Base-by-base conservation (phyloP, 2,329 filamentous ascomycete genomes). In the Phaeoacremonium minimum region DNA sequence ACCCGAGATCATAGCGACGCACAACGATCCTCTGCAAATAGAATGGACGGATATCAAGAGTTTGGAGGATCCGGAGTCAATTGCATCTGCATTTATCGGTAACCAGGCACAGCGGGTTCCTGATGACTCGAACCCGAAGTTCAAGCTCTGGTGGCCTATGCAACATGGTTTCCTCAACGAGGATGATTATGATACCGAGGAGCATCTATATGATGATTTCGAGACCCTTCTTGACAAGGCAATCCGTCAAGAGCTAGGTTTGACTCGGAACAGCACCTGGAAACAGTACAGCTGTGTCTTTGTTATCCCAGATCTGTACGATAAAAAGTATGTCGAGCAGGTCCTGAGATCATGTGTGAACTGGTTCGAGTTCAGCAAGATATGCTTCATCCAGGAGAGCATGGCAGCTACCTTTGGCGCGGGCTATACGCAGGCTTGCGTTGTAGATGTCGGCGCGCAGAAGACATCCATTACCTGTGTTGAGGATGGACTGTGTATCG, bases 391-490 rank as follows among this genome's bases (percentile, higher is more conserved):
- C 41, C 93, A 98, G 59, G 93, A 98, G 64, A 95, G 89, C 53
- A 78, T 97, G 54, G 90, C 91, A 1, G 91, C 90, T 4, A 93
- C 89, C 0, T 98, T 95, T 57, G 93, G 93, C 11, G 93, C 91
- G 4, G 93, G 93, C 7, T 96, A 94, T 54, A 94, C 90, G 1
- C 88, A 87, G 44, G 86, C 88, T 15, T 98, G 93, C 50, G 89
- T 98, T 38, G 89, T 98, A 9, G 93, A 98, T 56, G 85, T 98
- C 38, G 93, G 93, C 11, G 91, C 93, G 1, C 89, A 97, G 57
- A 98, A 98, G 72, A 97, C 93, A 2, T 95, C 93, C 0, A 85
- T 98, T 19, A 91, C 90, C 44, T 98, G 93, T 49, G 90, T 98
- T 9, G 93, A 98, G 52, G 93, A 98, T 58, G 93, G 93, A 3